Base-by-base conservation (phyloP, 768 basidiomycete genomes). In the Phaeolepiota aurea region DNA sequence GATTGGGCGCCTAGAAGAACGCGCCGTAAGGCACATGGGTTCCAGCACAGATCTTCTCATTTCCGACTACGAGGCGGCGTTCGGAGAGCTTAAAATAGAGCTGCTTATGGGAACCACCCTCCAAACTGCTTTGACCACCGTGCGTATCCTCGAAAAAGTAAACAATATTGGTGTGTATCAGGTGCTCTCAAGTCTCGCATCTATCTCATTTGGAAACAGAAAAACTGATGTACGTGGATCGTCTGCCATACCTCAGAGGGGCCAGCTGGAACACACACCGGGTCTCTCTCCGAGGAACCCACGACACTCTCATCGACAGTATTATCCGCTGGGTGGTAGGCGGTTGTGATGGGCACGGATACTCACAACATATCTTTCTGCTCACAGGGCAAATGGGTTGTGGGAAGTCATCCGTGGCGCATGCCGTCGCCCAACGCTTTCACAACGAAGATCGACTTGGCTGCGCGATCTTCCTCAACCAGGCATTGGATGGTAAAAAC, bases 391-490 rank as follows among this genome's bases (percentile, higher is more conserved):
- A 46, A 13, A 46, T 50, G 0, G 55, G 52, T 14, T 62, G 56
- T 1, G 60, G 59, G 11, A 62, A 63, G 38, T 59, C 62, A 9
- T 47, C 53, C 1, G 41, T 62, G 15, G 62, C 61, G 3, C 53
- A 58, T 34, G 49, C 55, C 4, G 52, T 58, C 15, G 59, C 62
- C 36, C 37, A 37, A 15, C 31, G 48, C 9, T 59, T 58, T 19
- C 50, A 57, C 9, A 42, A 44, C 9, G 47, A 58, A 31, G 13
- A 44, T 20, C 51, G 62, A 18, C 43, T 63, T 2, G 62, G 62
- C 13, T 59, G 62, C 16, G 56, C 56, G 3, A 55, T 52, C 14
- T 64, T 52, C 39, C 57, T 64, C 42, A 42, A 50, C 14, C 48
- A 43, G 1, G 43, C 39, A 3, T 44, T 39, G 10, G 28, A 49